phyloP scores from a whole-genome alignment of 1,284 basidiomycete species.

The Ceratobasidium sp. region DNA sequence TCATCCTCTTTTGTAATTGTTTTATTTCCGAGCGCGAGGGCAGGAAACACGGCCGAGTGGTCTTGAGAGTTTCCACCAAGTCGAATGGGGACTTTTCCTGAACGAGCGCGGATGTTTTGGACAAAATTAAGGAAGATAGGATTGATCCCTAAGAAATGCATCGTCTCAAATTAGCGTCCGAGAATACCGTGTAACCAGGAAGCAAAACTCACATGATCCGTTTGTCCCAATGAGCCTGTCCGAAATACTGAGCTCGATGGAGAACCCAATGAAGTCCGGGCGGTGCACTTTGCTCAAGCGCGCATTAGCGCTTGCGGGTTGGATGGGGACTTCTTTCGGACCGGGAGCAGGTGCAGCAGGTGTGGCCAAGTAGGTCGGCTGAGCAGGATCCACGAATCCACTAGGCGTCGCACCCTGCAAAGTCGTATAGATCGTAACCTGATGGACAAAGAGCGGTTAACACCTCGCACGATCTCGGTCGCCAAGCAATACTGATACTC shows the following conservation, averaged over 20 bases:
- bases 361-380: constrained; percentile 9
- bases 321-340: constrained; percentile 27
- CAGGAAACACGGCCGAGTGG: constrained; percentile 64
- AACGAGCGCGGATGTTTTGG: constrained; percentile 59
- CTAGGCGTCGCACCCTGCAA: constrained; percentile 23
- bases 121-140: constrained; percentile 31
- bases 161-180: not conserved
- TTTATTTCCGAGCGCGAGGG: constrained; percentile 61
- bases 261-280: constrained; percentile 28
- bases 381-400: constrained; percentile 15
- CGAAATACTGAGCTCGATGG: constrained; percentile 32
- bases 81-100: constrained; percentile 70
- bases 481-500: not conserved
- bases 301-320: constrained; percentile 21
- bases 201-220: constrained; percentile 23
- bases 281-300: constrained; percentile 27
- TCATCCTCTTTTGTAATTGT: constrained; percentile 66
- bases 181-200: not conserved
- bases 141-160: constrained; percentile 18
- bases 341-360: constrained; percentile 7
- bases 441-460: not conserved
- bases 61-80: constrained; percentile 85
- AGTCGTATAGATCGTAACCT: constrained; percentile 35
- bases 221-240: constrained; percentile 25
- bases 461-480: too few relatives aligned